These are phyloP conservation scores for Clarireedia homoeocarpa DNA, from an alignment of 2,329 filamentous ascomycete species.

Conservation along the genomic window DNA sequence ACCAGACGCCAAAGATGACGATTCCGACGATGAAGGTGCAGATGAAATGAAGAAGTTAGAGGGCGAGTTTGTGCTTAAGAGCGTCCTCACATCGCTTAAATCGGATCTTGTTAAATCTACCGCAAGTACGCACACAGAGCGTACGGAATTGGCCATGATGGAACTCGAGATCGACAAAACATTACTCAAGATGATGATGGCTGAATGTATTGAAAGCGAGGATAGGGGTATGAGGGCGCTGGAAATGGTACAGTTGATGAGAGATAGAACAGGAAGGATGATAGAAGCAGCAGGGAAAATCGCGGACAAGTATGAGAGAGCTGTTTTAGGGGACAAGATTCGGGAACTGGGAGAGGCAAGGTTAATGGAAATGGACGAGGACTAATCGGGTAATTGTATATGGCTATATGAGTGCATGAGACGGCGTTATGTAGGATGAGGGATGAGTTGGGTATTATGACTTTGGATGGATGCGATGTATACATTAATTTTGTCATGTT, in stretches of 20 bases:
- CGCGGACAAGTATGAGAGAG: constrained; percentile 73
- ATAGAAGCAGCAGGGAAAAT: constrained; percentile 85
- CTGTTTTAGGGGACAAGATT: constrained; percentile 84
- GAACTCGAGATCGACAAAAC: constrained; percentile 87
- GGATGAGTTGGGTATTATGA: background rate
- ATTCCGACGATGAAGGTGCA: constrained; percentile 32
- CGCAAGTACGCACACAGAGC: constrained; percentile 55
- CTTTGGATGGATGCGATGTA: constrained; percentile 2
- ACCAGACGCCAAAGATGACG: constrained; percentile 29
- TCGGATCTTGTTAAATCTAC: constrained; percentile 66
- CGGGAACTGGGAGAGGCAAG: constrained; percentile 65
- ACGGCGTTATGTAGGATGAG: background rate
- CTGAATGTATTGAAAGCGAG: constrained; percentile 88
- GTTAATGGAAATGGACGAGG: constrained; percentile 26
- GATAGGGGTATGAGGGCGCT: constrained; percentile 91
- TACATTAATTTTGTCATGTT: background rate
- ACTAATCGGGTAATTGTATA: constrained; percentile 12
- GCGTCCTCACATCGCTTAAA: constrained; percentile 64
- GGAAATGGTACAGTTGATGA: constrained; percentile 82
- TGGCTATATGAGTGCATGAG: constrained; percentile 1
- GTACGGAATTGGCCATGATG: constrained; percentile 57
- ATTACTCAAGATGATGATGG: constrained; percentile 77
- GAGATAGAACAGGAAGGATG: constrained; percentile 79
- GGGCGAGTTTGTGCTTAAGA: constrained; percentile 71
- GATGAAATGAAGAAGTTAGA: constrained; percentile 61